Conservation (phyloP, 1,284 basidiomycete genomes). For the Veloboletus limbatus region DNA sequence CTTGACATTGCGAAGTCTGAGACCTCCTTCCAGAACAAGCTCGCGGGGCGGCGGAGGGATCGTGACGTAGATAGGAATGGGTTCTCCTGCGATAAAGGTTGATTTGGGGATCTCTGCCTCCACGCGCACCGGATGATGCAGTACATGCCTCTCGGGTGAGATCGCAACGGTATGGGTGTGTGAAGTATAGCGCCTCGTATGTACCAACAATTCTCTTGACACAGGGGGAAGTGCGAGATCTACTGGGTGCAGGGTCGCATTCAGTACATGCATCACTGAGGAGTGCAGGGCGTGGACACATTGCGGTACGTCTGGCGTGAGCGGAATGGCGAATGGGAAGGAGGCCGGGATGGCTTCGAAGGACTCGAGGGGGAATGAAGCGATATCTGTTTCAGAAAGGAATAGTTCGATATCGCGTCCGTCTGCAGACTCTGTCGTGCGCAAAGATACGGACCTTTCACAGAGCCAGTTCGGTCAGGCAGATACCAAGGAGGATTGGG, state of each 20-base stretch:
- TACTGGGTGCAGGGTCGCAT: constrained; percentile 57
- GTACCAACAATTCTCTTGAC: constrained; percentile 58
- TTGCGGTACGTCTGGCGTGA: constrained; percentile 72
- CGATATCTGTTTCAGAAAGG: constrained; percentile 51
- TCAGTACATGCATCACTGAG: constrained; percentile 61
- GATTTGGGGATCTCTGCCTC: constrained; percentile 69
- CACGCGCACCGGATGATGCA: constrained; percentile 62
- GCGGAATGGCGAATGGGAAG: constrained; percentile 73
- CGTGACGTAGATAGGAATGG: constrained; percentile 74
- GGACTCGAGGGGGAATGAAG: constrained; percentile 36
- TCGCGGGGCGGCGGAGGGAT: constrained; percentile 65
- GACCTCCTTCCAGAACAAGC: constrained; percentile 60
- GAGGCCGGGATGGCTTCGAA: constrained; percentile 50
- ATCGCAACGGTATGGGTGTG: constrained; percentile 52
- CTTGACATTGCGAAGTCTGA: constrained; percentile 71
- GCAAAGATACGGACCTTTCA: constrained; percentile 62
- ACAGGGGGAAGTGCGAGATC: constrained; percentile 42
- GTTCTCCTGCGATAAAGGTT: constrained; percentile 64
- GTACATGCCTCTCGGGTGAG: constrained; percentile 54
- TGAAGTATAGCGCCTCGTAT: constrained; percentile 71
- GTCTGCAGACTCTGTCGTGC: constrained; percentile 62
- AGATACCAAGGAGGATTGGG: constrained; percentile 6
- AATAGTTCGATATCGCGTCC: constrained; percentile 64
- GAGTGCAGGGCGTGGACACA: constrained; percentile 70
- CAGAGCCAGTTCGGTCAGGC: constrained; percentile 10